Conservation (phyloP, 176 grass and related monocot species). For the Zoysia japonica region DNA sequence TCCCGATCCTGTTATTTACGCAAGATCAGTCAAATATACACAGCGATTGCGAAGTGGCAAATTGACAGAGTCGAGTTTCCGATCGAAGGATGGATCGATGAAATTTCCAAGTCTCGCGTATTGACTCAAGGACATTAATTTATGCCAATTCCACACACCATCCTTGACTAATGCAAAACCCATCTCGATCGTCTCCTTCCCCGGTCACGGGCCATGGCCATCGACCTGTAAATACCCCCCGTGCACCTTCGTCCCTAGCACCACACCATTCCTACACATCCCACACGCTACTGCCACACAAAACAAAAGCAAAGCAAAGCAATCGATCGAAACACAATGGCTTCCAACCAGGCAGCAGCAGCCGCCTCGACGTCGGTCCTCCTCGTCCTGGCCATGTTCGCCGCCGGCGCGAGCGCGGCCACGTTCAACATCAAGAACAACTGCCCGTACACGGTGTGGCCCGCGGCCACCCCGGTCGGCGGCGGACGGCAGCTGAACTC, state of each 20-base stretch:
- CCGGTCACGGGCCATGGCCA: too few relatives aligned
- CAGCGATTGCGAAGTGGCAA: background rate
- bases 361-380: background rate
- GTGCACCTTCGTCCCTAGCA: too few relatives aligned
- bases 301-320: too few relatives aligned
- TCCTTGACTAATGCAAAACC: background rate
- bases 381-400: conserved; percentile 1
- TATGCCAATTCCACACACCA: background rate
- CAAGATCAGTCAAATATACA: background rate
- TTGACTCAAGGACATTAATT: background rate
- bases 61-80: background rate
- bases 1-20: background rate
- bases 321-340: conserved; percentile 2
- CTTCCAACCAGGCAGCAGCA: background rate
- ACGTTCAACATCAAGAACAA: conserved; percentile 56
- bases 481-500: background rate
- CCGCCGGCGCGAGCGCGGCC: background rate
- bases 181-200: too few relatives aligned
- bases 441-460: conserved; percentile 56
- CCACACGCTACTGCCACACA: too few relatives aligned
- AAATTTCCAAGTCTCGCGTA: background rate
- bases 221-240: too few relatives aligned
- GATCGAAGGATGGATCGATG: background rate
- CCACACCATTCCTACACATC: too few relatives aligned
- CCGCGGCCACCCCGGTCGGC: conserved; percentile 32